Evolutionary conservation across 345 rosid species (phyloP).

Genomic region (Schrenkiella parvula): DNA sequence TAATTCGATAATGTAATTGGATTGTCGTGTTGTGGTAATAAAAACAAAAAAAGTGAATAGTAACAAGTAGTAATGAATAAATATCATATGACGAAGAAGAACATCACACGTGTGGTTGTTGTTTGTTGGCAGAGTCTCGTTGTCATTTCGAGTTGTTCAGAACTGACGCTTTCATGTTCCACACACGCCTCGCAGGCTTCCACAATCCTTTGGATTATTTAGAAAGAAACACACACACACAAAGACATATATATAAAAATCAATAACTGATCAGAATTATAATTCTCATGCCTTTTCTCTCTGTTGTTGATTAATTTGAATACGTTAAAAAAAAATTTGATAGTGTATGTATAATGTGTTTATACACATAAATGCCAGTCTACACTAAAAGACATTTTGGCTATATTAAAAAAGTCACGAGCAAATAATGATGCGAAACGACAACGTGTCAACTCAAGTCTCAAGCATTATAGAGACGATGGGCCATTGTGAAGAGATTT

Average conservation of each 20-base stretch:
- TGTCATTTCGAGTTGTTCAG: conserved; percentile 28
- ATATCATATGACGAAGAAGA: conserved; percentile 18
- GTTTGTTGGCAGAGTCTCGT: conserved; percentile 27
- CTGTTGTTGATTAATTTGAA: background rate
- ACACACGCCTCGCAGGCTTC: conserved; percentile 31
- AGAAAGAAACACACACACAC: background rate
- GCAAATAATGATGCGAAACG: conserved; percentile 11
- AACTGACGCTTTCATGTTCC: conserved; percentile 31
- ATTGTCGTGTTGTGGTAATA: conserved; percentile 1
- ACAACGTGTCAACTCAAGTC: conserved; percentile 21
- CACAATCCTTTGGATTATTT: conserved; percentile 15
- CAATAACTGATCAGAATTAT: background rate
- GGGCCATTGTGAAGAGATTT: conserved; percentile 17
- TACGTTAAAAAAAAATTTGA: background rate
- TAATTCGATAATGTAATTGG: background rate
- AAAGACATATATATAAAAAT: background rate
- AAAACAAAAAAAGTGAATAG: background rate
- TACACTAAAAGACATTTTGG: background rate
- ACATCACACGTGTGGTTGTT: conserved; percentile 35
- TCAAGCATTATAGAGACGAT: conserved; percentile 1
- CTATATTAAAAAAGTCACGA: background rate
- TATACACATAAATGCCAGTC: conserved; percentile 5
- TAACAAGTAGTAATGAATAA: background rate
- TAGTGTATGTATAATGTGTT: background rate
- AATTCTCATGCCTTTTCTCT: background rate